Evolutionary conservation across 176 grass and related monocot genomes (phyloP).

Genomic region (Chrysopogon serrulatus): DNA sequence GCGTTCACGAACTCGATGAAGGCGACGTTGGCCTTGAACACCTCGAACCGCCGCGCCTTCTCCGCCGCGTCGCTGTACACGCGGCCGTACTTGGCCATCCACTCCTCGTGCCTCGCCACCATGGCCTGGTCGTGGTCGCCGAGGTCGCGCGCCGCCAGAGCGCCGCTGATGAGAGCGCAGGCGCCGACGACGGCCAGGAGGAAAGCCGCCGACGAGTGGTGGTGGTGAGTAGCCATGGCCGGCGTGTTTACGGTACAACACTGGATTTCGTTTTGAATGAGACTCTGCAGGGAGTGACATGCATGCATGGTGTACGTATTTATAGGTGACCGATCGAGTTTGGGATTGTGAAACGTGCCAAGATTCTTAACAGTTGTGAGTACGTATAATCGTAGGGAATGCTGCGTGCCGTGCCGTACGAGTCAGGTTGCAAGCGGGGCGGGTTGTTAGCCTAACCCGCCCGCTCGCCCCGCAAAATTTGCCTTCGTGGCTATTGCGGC

Average conservation of each 20-base stretch:
- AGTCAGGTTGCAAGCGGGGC: too few relatives aligned
- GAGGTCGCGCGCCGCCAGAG: neutral
- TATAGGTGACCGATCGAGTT: neutral
- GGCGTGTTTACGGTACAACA: neutral
- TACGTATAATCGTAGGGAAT: neutral
- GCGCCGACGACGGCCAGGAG: neutral
- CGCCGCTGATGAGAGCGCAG: neutral
- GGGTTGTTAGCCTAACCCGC: too few relatives aligned
- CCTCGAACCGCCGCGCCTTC: neutral
- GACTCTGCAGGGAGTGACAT: neutral
- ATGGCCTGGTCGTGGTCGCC: neutral
- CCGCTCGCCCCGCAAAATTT: too few relatives aligned
- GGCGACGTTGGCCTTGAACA: constrained; percentile 4
- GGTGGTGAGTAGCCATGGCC: neutral
- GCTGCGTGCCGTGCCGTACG: neutral
- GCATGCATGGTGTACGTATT: neutral
- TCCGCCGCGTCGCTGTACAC: neutral
- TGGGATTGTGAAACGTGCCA: neutral
- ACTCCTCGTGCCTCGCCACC: constrained; percentile 16
- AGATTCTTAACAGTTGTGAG: neutral
- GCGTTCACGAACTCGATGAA: constrained; percentile 4
- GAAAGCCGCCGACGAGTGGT: neutral
- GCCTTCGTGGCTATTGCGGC: too few relatives aligned
- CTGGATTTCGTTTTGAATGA: neutral
- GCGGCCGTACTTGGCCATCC: constrained; percentile 13